These are phyloP conservation scores for Spatholobus suberectus DNA, from an alignment of 306 rosid genomes.

Conservation along the genomic window DNA sequence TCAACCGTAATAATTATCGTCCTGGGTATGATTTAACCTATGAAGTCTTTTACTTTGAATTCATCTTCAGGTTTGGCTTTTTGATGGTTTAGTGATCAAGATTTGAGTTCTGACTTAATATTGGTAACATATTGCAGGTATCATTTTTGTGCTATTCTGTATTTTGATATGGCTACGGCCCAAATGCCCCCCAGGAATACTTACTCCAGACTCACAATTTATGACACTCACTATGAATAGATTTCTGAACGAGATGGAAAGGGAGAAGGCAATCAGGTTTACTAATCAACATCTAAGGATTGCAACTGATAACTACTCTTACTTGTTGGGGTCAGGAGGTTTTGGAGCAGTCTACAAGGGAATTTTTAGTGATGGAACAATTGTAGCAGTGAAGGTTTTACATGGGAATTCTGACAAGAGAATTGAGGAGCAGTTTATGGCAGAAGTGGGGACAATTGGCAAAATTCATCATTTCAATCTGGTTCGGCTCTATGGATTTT, in stretches of 20 bases:
- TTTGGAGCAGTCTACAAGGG: constrained; percentile 46
- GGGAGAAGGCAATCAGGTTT: background rate
- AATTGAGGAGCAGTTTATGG: background rate
- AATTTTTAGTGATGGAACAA: constrained; percentile 34
- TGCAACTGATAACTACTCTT: constrained; percentile 38
- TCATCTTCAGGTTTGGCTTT: background rate
- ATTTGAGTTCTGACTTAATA: background rate
- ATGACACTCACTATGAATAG: background rate
- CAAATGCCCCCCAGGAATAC: background rate
- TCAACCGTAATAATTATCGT: background rate
- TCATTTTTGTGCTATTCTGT: background rate
- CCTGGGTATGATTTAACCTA: background rate
- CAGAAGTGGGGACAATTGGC: background rate
- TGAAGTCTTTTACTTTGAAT: background rate
- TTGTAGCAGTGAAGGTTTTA: constrained; percentile 34
- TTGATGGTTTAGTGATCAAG: background rate
- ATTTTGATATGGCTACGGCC: background rate
- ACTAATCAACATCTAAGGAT: background rate
- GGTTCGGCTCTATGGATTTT: background rate
- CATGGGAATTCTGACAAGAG: background rate
- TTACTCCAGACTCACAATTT: background rate
- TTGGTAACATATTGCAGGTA: background rate
- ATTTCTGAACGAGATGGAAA: background rate
- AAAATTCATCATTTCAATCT: background rate
- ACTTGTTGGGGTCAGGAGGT: constrained; percentile 39